Conservation (phyloP, 306 rosid species). For the Vicia sativa region DNA sequence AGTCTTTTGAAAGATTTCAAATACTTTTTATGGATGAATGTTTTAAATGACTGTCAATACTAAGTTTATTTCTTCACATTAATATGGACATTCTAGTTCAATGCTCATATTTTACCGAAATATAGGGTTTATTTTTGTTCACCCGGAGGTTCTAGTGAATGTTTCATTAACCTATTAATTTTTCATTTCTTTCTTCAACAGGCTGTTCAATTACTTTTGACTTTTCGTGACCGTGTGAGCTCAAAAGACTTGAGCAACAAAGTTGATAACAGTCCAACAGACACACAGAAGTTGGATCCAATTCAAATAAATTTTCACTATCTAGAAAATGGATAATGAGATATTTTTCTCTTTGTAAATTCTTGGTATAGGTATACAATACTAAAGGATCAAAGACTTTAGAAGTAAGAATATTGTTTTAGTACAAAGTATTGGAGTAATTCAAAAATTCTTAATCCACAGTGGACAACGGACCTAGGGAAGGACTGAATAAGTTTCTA, state of each 20-base stretch:
- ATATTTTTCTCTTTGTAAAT: too few species aligned
- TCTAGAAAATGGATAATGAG: conserved; percentile 18
- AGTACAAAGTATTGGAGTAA: too few species aligned
- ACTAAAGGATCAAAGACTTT: too few species aligned
- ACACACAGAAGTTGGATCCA: conserved; percentile 65
- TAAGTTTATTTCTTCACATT: conserved; percentile 9
- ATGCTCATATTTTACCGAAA: conserved; percentile 16
- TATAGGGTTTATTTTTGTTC: conserved; percentile 18
- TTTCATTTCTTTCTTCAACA: conserved; percentile 42
- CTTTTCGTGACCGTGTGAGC: conserved; percentile 52
- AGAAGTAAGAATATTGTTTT: too few species aligned
- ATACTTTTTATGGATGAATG: conserved; percentile 23
- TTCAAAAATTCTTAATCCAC: conserved; percentile 40
- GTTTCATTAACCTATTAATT: too few species aligned
- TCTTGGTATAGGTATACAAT: too few species aligned
- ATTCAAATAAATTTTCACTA: conserved; percentile 61
- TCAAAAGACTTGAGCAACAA: conserved; percentile 41
- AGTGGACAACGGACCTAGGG: conserved; percentile 96
- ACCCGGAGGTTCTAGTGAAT: conserved; percentile 6
- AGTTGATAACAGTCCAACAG: conserved; percentile 49
- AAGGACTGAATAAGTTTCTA: conserved; percentile 91
- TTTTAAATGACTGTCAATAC: conserved; percentile 18
- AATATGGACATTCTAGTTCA: conserved; percentile 33
- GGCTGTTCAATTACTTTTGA: conserved; percentile 83
- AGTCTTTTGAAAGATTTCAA: conserved; percentile 46